Evolutionary conservation across 768 basidiomycete genomes (phyloP).

Genomic region (Leucosporidium yakuticum): DNA sequence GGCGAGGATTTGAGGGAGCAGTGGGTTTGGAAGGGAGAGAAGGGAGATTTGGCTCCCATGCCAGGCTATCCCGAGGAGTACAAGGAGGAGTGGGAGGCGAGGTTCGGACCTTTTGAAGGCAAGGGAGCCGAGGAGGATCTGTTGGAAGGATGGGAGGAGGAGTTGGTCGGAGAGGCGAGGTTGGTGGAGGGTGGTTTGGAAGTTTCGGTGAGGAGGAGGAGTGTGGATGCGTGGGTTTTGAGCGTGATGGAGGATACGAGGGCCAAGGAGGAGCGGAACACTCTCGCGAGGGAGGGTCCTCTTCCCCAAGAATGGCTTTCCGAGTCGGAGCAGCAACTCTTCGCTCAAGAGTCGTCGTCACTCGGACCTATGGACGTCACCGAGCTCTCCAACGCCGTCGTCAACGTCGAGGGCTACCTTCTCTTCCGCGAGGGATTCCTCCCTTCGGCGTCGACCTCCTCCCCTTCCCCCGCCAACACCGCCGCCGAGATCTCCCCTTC

Average conservation of each 20-base stretch:
- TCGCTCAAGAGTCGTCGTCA: constrained; percentile 46
- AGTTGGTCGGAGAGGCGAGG: constrained; percentile 39
- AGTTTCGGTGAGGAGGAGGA: constrained; percentile 50
- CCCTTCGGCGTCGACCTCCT: constrained; percentile 36
- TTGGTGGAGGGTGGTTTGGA: constrained; percentile 52
- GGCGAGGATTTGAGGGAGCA: constrained; percentile 40
- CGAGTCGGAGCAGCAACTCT: not conserved
- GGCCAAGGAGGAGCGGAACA: constrained; percentile 52
- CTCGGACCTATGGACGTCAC: constrained; percentile 43
- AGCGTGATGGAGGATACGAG: constrained; percentile 64
- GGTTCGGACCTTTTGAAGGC: constrained; percentile 59
- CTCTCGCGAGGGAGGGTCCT: constrained; percentile 38
- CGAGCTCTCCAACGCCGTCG: constrained; percentile 51
- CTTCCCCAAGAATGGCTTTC: not conserved
- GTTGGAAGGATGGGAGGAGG: constrained; percentile 50
- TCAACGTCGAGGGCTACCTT: constrained; percentile 62
- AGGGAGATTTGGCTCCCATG: constrained; percentile 42
- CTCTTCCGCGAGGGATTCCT: constrained; percentile 52
- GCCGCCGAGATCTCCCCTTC: constrained; percentile 42
- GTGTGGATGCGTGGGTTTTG: constrained; percentile 74
- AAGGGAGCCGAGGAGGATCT: constrained; percentile 62
- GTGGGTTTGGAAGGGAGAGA: constrained; percentile 38
- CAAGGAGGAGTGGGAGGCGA: constrained; percentile 69
- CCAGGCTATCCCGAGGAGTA: constrained; percentile 67
- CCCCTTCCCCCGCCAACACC: constrained; percentile 41